A percentile compares a stretch with the other conserved stretches of the same genome.
Evolutionary conservation across 257 asterid genomes (phyloP).

Genomic region (Nicotiana benthamiana): DNA sequence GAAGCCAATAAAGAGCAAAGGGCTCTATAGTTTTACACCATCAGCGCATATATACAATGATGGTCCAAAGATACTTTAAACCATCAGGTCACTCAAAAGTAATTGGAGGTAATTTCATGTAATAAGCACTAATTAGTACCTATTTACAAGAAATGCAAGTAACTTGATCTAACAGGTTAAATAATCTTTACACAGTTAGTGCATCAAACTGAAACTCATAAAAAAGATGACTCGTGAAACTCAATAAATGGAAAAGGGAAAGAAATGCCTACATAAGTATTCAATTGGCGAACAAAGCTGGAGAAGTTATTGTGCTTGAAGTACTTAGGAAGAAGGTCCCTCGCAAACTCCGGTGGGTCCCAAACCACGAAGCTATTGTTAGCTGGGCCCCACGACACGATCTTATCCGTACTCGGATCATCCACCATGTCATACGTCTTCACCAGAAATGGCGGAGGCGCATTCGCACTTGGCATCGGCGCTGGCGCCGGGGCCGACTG

Average conservation of each 20-base stretch:
- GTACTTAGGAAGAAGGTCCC: constrained; percentile 30
- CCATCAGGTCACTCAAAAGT: too few relatives aligned
- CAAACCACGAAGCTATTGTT: constrained; percentile 23
- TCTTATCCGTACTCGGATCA: constrained; percentile 17
- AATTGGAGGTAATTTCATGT: too few relatives aligned
- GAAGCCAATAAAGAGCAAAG: too few relatives aligned
- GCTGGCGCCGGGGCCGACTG: constrained; percentile 9
- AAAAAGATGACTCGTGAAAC: neutral
- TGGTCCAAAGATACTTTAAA: too few relatives aligned
- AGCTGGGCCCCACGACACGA: constrained; percentile 22
- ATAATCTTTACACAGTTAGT: too few relatives aligned
- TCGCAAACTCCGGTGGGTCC: constrained; percentile 25
- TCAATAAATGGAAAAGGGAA: neutral
- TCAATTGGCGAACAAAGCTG: constrained; percentile 66
- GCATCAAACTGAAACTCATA: too few relatives aligned
- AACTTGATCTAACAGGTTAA: too few relatives aligned
- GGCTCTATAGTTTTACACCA: too few relatives aligned
- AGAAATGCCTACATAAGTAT: constrained; percentile 18
- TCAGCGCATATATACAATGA: too few relatives aligned
- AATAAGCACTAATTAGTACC: too few relatives aligned
- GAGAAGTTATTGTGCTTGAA: constrained; percentile 79
- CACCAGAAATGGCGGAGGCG: constrained; percentile 21
- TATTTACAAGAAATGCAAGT: too few relatives aligned
- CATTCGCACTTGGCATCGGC: constrained; percentile 11
- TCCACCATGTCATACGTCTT: constrained; percentile 30